Conservation (phyloP, 2,329 filamentous ascomycete genomes). For the Rosellinia necatrix region DNA sequence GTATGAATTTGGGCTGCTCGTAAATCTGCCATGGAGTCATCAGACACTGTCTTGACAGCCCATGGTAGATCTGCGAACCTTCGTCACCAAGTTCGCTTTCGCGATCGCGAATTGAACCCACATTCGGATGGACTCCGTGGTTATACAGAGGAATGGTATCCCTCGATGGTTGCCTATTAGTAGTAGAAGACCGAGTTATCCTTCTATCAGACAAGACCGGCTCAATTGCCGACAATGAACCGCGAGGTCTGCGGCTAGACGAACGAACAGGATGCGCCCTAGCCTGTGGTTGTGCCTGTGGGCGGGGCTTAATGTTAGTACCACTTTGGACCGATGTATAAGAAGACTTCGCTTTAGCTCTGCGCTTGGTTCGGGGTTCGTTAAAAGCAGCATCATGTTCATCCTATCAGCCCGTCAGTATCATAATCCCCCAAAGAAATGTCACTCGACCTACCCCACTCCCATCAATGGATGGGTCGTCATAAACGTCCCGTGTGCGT, state of each 20-base stretch:
- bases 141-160: constrained; percentile 32
- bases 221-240: not conserved
- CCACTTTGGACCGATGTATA: constrained; percentile 24
- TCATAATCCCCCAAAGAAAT: not conserved
- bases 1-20: constrained; percentile 31
- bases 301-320: constrained; percentile 17
- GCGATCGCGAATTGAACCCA: constrained; percentile 26
- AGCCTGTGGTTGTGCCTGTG: constrained; percentile 13
- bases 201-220: constrained; percentile 19
- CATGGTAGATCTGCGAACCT: constrained; percentile 35
- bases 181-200: constrained; percentile 28
- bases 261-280: constrained; percentile 23
- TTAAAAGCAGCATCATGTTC: constrained; percentile 25
- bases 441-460: constrained; percentile 50
- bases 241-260: constrained; percentile 16
- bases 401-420: constrained; percentile 31
- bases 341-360: constrained; percentile 17
- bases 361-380: constrained; percentile 16
- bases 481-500: constrained; percentile 63
- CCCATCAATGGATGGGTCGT: constrained; percentile 57
- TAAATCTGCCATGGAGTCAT: constrained; percentile 26
- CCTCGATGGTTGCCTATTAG: constrained; percentile 28
- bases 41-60: constrained; percentile 20
- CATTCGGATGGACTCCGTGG: constrained; percentile 33
- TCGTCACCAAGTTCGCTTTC: constrained; percentile 26